These are phyloP conservation scores for Asterophora parasitica DNA, from an alignment of 768 basidiomycete genomes.

Conservation along the genomic window DNA sequence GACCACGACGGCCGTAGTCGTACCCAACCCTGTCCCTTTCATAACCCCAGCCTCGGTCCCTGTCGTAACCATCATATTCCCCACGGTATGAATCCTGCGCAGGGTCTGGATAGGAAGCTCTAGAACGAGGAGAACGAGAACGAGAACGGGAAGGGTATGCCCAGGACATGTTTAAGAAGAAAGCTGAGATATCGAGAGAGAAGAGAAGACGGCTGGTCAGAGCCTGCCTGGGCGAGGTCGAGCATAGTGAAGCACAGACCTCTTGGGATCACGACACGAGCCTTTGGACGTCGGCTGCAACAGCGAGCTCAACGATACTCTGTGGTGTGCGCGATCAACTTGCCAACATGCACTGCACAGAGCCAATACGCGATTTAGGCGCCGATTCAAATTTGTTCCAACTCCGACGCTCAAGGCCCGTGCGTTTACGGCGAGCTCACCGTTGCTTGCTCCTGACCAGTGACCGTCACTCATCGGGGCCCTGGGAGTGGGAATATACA, in stretches of 20 bases:
- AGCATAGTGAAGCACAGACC: constrained; percentile 93
- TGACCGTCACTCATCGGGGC: no score
- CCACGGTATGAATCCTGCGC: constrained; percentile 55
- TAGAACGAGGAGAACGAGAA: constrained; percentile 72
- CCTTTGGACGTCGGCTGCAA: constrained; percentile 38
- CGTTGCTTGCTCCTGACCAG: no score
- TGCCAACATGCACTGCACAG: constrained; percentile 19
- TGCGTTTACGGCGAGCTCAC: constrained; percentile 11
- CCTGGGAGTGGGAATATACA: no score
- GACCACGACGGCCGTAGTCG: constrained; percentile 63
- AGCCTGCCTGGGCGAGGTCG: constrained; percentile 73
- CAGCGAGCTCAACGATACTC: constrained; percentile 42
- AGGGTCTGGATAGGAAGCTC: constrained; percentile 53
- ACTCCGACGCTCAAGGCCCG: constrained; percentile 13
- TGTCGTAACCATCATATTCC: constrained; percentile 69
- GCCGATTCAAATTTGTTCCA: constrained; percentile 30
- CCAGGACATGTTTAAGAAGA: constrained; percentile 76
- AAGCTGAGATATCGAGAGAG: constrained; percentile 55
- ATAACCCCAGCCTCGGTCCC: constrained; percentile 65
- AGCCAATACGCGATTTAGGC: constrained; percentile 30
- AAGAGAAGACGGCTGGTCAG: constrained; percentile 61
- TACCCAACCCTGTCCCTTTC: constrained; percentile 67
- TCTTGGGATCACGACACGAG: constrained; percentile 65
- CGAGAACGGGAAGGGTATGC: constrained; percentile 79
- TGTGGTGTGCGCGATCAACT: constrained; percentile 62